Evolutionary conservation across 2,329 filamentous ascomycete genomes (phyloP).

Genomic region (Calonectria henricotiae): DNA sequence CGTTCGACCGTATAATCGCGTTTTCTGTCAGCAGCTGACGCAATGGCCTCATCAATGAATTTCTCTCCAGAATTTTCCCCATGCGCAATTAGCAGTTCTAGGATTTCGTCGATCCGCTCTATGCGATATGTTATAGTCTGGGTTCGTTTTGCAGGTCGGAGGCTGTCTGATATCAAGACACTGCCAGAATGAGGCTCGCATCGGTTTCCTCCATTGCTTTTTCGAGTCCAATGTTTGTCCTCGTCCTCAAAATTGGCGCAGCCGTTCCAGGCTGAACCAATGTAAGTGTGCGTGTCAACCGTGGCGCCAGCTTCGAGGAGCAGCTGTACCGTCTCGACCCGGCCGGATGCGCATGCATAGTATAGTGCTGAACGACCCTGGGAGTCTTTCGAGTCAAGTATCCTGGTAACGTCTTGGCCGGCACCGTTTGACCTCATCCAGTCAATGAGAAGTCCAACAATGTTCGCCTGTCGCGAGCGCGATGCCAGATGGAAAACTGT

Average conservation of each 20-base stretch:
- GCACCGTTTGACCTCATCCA: not conserved
- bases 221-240: not conserved
- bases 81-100: constrained; percentile 43
- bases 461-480: constrained; percentile 55
- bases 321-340: constrained; percentile 50
- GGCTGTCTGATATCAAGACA: constrained; percentile 7
- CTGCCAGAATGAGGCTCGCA: not conserved
- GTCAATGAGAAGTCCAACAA: constrained; percentile 54
- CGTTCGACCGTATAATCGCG: not conserved
- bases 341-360: constrained; percentile 50
- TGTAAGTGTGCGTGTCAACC: not conserved
- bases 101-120: constrained; percentile 43
- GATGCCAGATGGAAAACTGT: constrained; percentile 62
- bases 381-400: not conserved
- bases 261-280: constrained; percentile 11
- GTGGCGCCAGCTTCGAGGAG: constrained; percentile 51
- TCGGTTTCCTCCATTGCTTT: constrained; percentile 25
- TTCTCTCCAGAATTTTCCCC: constrained; percentile 7
- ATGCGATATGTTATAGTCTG: not conserved
- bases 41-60: not conserved
- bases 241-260: constrained; percentile 44
- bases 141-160: not conserved
- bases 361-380: constrained; percentile 40
- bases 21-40: not conserved
- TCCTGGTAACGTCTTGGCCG: not conserved